Base-by-base conservation (phyloP, 2,329 filamentous ascomycete species). In the Macrophomina phaseolina region DNA sequence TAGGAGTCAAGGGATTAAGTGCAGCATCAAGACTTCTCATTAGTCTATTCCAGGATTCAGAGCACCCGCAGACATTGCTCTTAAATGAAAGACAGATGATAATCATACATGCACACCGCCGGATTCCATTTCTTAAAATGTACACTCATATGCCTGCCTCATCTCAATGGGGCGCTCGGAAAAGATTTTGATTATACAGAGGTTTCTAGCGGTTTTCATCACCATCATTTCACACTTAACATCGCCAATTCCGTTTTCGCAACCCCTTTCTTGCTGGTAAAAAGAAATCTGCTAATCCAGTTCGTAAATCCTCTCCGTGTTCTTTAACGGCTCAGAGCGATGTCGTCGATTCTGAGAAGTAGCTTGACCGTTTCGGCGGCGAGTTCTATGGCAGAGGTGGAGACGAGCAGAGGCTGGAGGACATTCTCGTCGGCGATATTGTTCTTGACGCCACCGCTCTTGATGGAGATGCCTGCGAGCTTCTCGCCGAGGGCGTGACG, bases 371-470 rank as follows among this genome's bases (percentile, higher is more conserved):
- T 99, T 86, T 99, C 95, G 7, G 94, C 94, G 36, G 95, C 95
- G 80, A 99, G 82, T 84, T 99, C 94, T 74, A 99, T 95, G 30
- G 95, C 93, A 80, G 94, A 98, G 67, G 95, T 99, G 86, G 93
- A 97, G 69, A 99, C 95, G 69, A 99, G 84, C 77, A 99, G 84
- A 18, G 95, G 95, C 84, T 99, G 95, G 77, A 99, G 85, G 65
- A 99, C 95, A 71, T 97, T 97, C 85, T 97, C 94, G 79, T 97
- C 94, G 68, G 91, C 91, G 77, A 98, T 98, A 82, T 99, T 96
- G 73, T 91, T 89, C 86, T 97, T 97, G 71, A 99, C 95, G 68
- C 95, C 95, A 48, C 95, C 94, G 70, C 92, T 94, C 86, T 97
- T 95, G 85, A 99, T 98, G 83, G 94, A 97, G 70, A 99, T 94